phyloP scores from a whole-genome alignment of 768 basidiomycete species.

The Porpolomopsis calyptriformis region DNA sequence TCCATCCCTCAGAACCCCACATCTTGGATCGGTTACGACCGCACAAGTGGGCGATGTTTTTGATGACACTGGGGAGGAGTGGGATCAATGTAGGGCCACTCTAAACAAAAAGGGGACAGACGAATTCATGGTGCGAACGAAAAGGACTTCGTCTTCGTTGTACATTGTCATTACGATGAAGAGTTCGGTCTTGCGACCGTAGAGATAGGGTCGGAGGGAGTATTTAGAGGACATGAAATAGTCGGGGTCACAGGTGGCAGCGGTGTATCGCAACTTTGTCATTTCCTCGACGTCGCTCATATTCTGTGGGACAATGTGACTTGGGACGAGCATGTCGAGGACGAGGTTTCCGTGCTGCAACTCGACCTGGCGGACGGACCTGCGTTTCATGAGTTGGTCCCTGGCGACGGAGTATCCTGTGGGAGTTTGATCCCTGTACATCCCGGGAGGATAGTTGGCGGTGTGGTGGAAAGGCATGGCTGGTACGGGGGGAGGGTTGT shows the following conservation, averaged over 20 bases:
- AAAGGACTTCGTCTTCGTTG: constrained; percentile 80
- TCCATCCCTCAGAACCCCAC: constrained; percentile 86
- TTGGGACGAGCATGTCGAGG: constrained; percentile 72
- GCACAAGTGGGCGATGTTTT: constrained; percentile 77
- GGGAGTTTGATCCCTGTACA: constrained; percentile 35
- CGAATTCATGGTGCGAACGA: constrained; percentile 78
- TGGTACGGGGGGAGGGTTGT: constrained; percentile 43
- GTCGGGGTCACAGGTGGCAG: constrained; percentile 83
- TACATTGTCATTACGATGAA: constrained; percentile 98
- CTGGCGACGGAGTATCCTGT: constrained; percentile 57
- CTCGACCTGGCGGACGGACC: constrained; percentile 69
- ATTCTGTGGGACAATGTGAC: constrained; percentile 62
- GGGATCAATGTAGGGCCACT: constrained; percentile 4
- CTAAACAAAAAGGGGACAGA: constrained; percentile 27
- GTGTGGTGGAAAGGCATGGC: constrained; percentile 33
- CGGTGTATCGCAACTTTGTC: constrained; percentile 80
- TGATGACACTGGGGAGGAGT: constrained; percentile 51
- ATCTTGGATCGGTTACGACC: constrained; percentile 57
- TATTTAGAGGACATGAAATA: constrained; percentile 73
- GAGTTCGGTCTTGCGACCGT: constrained; percentile 75
- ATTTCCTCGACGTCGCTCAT: constrained; percentile 59
- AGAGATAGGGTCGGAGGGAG: constrained; percentile 68
- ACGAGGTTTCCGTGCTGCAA: constrained; percentile 78
- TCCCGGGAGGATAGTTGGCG: constrained; percentile 54
- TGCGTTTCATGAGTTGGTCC: constrained; percentile 75